Percentiles rank a stretch among this genome's conserved stretches.
Evolutionary conservation across 805 yeast genomes (phyloP).

Genomic region (Candida sakaeoensis): DNA sequence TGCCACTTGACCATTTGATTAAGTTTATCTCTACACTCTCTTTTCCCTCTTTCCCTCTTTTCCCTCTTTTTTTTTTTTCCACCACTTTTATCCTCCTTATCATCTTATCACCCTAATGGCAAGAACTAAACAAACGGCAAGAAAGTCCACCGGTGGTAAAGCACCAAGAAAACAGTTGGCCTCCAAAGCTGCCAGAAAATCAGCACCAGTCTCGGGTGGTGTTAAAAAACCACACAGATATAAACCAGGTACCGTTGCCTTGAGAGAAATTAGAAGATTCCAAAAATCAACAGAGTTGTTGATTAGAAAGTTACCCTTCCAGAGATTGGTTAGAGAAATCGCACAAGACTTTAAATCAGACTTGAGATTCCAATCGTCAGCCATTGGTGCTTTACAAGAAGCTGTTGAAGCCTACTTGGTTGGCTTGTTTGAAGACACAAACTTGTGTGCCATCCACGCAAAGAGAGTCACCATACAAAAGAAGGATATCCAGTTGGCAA

Average conservation of each 20-base stretch:
- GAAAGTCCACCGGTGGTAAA: conserved; percentile 94
- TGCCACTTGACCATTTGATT: no score
- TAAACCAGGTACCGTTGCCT: conserved; percentile 96
- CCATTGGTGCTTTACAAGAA: conserved; percentile 97
- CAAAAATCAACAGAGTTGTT: conserved; percentile 93
- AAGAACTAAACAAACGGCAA: conserved; percentile 91
- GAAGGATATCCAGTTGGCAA: conserved; percentile 96
- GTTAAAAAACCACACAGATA: conserved; percentile 94
- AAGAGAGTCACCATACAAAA: conserved; percentile 98
- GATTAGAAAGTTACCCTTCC: conserved; percentile 96
- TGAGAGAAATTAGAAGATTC: conserved; percentile 96
- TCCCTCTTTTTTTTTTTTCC: conserved; percentile 1
- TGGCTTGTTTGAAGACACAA: conserved; percentile 94
- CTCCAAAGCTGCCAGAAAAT: conserved; percentile 89
- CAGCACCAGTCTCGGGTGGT: conserved; percentile 91
- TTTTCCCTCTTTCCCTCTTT: neutral
- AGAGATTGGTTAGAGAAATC: conserved; percentile 92
- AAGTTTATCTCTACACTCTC: no score
- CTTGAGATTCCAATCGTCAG: conserved; percentile 95
- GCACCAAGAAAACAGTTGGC: conserved; percentile 94
- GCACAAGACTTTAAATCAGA: conserved; percentile 93
- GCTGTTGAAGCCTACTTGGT: conserved; percentile 98
- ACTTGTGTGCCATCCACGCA: conserved; percentile 98
- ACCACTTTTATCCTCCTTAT: conserved; percentile 12
- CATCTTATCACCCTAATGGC: conserved; percentile 56